Evolutionary conservation across 2,329 filamentous ascomycete genomes (phyloP).

Genomic region (Reticulascus tulasneorum): DNA sequence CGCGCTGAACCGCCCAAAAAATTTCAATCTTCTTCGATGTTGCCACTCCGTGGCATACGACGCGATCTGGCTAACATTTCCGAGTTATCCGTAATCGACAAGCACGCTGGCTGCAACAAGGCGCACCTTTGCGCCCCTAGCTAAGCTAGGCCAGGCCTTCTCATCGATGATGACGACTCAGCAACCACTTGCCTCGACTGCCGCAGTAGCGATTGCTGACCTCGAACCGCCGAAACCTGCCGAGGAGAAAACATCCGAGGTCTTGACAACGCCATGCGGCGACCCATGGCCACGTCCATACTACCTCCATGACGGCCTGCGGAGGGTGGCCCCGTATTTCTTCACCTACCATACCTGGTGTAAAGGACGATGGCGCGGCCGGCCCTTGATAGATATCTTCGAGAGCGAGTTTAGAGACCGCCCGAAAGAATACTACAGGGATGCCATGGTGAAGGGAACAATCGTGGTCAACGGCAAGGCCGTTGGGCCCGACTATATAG

Average conservation of each 20-base stretch:
- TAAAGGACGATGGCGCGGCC: constrained; percentile 88
- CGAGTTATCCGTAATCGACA: too few relatives aligned
- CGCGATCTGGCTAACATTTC: too few relatives aligned
- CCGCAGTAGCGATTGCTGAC: neutral
- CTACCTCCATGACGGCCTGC: constrained; percentile 76
- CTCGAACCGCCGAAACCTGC: neutral
- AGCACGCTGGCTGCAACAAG: constrained; percentile 9
- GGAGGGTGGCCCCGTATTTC: constrained; percentile 81
- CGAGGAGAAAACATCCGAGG: constrained; percentile 8
- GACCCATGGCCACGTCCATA: constrained; percentile 63
- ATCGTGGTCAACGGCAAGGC: constrained; percentile 76
- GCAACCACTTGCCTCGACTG: neutral
- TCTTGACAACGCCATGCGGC: constrained; percentile 28
- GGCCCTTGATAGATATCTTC: constrained; percentile 82
- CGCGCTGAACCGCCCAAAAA: too few relatives aligned
- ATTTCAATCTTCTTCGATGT: too few relatives aligned
- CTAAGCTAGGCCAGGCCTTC: constrained; percentile 4
- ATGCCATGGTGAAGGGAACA: constrained; percentile 74
- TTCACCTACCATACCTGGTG: constrained; percentile 94
- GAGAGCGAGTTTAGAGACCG: constrained; percentile 88
- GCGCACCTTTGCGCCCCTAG: constrained; percentile 5
- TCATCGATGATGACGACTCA: constrained; percentile 7
- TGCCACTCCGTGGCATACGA: too few relatives aligned
- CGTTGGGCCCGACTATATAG: constrained; percentile 62
- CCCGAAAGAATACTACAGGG: constrained; percentile 78